A percentile compares a stretch with the other conserved stretches of the same genome.
phyloP scores from a whole-genome alignment of 768 basidiomycete genomes.

The Lactarius pseudohatsudake region DNA sequence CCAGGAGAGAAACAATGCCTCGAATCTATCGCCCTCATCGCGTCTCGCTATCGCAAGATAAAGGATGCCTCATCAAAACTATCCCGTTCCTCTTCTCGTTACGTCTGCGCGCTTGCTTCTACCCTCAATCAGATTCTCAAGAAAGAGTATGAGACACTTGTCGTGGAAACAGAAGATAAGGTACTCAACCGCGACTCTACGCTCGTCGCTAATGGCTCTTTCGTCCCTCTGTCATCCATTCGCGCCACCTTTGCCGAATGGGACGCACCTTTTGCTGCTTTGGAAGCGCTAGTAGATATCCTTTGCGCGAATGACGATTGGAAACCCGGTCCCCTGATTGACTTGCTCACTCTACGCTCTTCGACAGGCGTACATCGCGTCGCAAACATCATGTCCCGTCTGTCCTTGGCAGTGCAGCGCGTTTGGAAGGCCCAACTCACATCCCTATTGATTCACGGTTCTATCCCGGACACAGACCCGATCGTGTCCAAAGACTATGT shows the following conservation, averaged over 20 bases:
- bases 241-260: slow-evolving; percentile 83
- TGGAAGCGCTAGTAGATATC: slow-evolving; percentile 62
- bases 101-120: slow-evolving; percentile 76
- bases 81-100: slow-evolving; percentile 64
- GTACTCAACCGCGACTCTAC: slow-evolving; percentile 71
- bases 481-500: slow-evolving; percentile 59
- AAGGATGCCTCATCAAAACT: slow-evolving; percentile 53
- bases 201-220: slow-evolving; percentile 77
- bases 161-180: slow-evolving; percentile 79
- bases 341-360: slow-evolving; percentile 69
- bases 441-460: slow-evolving; percentile 78
- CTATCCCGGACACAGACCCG: slow-evolving; percentile 61
- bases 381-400: slow-evolving; percentile 62
- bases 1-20: slow-evolving; percentile 86
- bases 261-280: slow-evolving; percentile 80
- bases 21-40: slow-evolving; percentile 75
- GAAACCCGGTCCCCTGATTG: slow-evolving; percentile 78
- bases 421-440: slow-evolving; percentile 85
- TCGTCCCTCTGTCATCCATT: slow-evolving; percentile 82
- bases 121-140: slow-evolving; percentile 71
- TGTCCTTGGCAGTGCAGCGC: slow-evolving; percentile 74
- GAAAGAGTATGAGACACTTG: slow-evolving; percentile 76
- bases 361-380: slow-evolving; percentile 79
- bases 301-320: slow-evolving; percentile 55
- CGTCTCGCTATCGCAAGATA: slow-evolving; percentile 71